Base-by-base conservation (phyloP, 192 early-diverging fungal species). In the Coemansia sp. region DNA sequence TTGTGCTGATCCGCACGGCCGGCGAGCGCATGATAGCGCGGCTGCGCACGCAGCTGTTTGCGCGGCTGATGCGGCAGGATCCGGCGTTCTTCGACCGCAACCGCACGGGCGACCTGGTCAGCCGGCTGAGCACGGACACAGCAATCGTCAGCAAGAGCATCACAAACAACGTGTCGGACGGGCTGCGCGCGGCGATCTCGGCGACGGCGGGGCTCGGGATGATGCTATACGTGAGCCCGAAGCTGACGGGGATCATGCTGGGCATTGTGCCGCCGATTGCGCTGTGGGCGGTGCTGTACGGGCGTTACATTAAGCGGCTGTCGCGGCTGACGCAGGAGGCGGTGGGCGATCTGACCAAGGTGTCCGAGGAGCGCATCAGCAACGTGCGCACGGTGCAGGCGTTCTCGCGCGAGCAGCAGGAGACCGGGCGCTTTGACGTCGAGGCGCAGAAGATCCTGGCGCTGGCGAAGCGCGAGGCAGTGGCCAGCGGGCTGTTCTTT, bases 101-200 rank as follows among this genome's bases (percentile, higher is more conserved):
- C 64, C 70, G 72, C 31, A 72, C 76, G 27, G 90, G 90, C 31
- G 90, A 90, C 49, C 79, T 94, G 20, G 81, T 90, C 14, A 89
- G 85, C 26, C 83, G 90, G 19, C 70, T 94, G 45, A 84, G 86
- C 27, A 81, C 77, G 1, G 92, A 92, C 67, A 90, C 90, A 11
- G 67, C 80, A 27, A 70, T 88, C 21, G 85, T 91, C 48, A 86
- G 86, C 58, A 85, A 85, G 58, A 82, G 85, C 44, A 58, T 91
- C 22, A 89, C 84, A 0, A 83, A 84, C 55, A 88, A 88, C 55
- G 74, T 91, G 35, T 82, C 81, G 14, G 89, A 91, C 46, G 89
- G 87, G 1, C 64, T 91, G 46, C 62, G 89, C 2, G 78, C 81
- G 22, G 26, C 74, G 5, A 78, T 87, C 4, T 84, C 79, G 32